Evolutionary conservation across 1,284 basidiomycete species (phyloP).

Genomic region (Quambalaria eucalypti): DNA sequence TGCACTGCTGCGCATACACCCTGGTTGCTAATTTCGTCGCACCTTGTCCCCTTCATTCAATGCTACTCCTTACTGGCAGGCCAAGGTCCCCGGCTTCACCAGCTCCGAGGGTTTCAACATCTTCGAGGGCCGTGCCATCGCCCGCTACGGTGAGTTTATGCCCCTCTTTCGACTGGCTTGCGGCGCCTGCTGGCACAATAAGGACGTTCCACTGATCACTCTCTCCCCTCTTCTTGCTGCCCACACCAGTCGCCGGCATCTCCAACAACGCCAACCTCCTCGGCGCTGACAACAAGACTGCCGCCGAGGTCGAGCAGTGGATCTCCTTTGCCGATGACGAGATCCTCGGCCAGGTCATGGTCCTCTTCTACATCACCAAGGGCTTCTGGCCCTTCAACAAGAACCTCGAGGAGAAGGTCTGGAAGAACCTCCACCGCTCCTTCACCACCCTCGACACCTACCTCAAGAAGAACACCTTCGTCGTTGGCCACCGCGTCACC

Average conservation of each 20-base stretch:
- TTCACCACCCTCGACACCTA: conserved; percentile 64
- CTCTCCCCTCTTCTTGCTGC: conserved; percentile 49
- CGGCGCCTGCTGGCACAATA: not conserved
- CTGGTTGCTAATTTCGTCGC: not conserved
- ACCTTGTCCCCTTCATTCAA: not conserved
- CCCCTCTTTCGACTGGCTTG: conserved; percentile 63
- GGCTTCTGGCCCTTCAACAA: conserved; percentile 43
- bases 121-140: conserved; percentile 70
- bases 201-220: not conserved
- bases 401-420: conserved; percentile 56
- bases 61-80: conserved; percentile 2
- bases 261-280: conserved; percentile 62
- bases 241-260: conserved; percentile 61
- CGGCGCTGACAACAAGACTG: conserved; percentile 53
- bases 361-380: conserved; percentile 8
- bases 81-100: conserved; percentile 66
- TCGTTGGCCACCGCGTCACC: conserved; percentile 87
- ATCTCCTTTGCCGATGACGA: conserved; percentile 59
- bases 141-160: conserved; percentile 78
- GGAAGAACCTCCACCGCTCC: conserved; percentile 48
- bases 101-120: conserved; percentile 68
- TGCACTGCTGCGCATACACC: not conserved
- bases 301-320: conserved; percentile 63
- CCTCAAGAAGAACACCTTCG: conserved; percentile 73
- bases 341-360: conserved; percentile 40